phyloP scores from a whole-genome alignment of 139 green algal species.

The Chlorella sp. region DNA sequence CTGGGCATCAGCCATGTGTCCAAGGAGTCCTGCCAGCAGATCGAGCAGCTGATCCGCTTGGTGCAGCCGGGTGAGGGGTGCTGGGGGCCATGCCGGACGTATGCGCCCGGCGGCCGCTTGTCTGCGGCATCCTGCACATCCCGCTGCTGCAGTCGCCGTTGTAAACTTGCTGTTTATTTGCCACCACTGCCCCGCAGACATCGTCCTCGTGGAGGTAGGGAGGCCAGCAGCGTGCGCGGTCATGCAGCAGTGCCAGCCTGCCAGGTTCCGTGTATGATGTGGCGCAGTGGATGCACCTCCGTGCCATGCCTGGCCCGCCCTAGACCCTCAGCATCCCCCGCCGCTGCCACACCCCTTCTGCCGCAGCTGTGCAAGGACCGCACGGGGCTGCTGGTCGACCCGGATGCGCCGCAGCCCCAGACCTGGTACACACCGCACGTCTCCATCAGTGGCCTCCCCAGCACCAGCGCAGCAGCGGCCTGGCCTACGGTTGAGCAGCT shows the following conservation, averaged over 20 bases:
- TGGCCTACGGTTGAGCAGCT: constrained; percentile 71
- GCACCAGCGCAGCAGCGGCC: background rate
- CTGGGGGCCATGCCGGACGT: background rate
- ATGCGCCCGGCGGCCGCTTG: no score
- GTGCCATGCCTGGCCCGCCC: constrained; percentile 59
- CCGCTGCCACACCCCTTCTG: constrained; percentile 1
- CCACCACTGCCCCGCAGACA: background rate
- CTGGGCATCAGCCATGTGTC: constrained; percentile 88
- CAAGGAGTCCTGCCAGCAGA: constrained; percentile 62
- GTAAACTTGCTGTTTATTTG: no score
- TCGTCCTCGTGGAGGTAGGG: constrained; percentile 20
- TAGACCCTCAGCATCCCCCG: no score
- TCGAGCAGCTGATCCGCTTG: constrained; percentile 59
- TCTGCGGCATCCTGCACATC: no score
- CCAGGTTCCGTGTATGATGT: no score
- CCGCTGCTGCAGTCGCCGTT: no score
- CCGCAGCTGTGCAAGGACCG: constrained; percentile 91
- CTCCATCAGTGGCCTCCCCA: background rate
- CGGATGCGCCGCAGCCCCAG: constrained; percentile 35
- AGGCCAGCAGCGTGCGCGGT: no score
- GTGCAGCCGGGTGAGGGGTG: constrained; percentile 39
- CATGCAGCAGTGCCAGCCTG: no score
- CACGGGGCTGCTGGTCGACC: constrained; percentile 70
- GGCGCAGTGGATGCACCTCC: no score
- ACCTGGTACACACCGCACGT: constrained; percentile 49